Conservation (phyloP, 2,329 filamentous ascomycete species). For the Xylariaceae sp. region DNA sequence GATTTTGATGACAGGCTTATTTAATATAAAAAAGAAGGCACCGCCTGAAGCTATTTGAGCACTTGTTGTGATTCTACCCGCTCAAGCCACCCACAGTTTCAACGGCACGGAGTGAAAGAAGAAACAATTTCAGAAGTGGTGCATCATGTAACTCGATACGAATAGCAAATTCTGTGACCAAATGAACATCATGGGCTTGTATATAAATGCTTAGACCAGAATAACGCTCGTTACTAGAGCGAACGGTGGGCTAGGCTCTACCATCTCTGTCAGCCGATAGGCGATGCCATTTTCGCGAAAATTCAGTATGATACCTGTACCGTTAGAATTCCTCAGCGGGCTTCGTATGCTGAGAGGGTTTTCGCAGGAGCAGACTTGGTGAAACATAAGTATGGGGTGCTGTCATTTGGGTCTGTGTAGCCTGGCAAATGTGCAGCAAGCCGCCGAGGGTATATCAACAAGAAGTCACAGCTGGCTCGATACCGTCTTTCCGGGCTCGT, state of each 20-base stretch:
- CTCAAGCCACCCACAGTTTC: too few species aligned
- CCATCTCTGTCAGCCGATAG: slow-evolving; percentile 4
- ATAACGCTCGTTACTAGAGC: slow-evolving; percentile 13
- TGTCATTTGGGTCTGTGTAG: slow-evolving; percentile 7
- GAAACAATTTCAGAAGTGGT: too few species aligned
- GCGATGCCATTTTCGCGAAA: neutral
- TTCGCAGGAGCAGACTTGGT: neutral
- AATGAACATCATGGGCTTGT: too few species aligned
- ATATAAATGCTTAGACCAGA: neutral
- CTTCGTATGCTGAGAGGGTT: neutral
- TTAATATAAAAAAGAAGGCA: too few species aligned
- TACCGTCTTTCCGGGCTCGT: slow-evolving; percentile 36
- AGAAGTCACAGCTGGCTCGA: slow-evolving; percentile 11
- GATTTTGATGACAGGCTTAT: too few species aligned
- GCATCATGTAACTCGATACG: too few species aligned
- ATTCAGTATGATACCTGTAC: slow-evolving; percentile 6
- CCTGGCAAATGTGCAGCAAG: slow-evolving; percentile 4
- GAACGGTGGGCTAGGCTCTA: slow-evolving; percentile 14
- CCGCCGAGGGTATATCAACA: slow-evolving; percentile 6
- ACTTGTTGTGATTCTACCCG: too few species aligned
- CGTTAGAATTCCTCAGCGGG: slow-evolving; percentile 2
- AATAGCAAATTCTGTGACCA: too few species aligned
- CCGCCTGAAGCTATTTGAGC: too few species aligned
- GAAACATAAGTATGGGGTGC: slow-evolving; percentile 5
- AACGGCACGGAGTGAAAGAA: too few species aligned